Conservation (phyloP, 176 grass and related monocot genomes). For the Guadua angustifolia region DNA sequence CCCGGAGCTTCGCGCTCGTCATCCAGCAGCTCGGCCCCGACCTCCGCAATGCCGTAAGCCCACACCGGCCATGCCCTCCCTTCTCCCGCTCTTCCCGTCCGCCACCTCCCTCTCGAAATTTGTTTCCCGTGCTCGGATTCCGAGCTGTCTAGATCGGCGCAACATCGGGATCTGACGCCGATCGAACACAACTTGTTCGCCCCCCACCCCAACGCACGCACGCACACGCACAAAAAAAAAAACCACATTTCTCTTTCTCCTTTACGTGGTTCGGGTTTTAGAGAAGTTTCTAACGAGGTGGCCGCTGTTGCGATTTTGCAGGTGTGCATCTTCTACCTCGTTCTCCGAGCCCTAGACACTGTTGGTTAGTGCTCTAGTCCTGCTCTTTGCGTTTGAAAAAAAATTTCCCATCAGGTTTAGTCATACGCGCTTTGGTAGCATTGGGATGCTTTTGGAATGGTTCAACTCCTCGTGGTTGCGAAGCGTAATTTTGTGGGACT, state of each 20-base stretch:
- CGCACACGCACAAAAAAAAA: too few relatives aligned
- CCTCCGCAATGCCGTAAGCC: slow-evolving; percentile 82
- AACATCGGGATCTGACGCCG: background rate
- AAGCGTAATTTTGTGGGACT: background rate
- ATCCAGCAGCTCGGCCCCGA: slow-evolving; percentile 92
- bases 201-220: too few relatives aligned
- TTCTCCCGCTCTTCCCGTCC: background rate
- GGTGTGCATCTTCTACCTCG: slow-evolving; percentile 98
- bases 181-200: background rate
- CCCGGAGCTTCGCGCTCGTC: slow-evolving; percentile 95
- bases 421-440: slow-evolving; percentile 1
- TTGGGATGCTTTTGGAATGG: background rate
- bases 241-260: too few relatives aligned
- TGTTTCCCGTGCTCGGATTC: background rate
- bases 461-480: background rate
- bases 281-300: background rate
- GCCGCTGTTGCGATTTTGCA: slow-evolving; percentile 39
- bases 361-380: slow-evolving; percentile 56
- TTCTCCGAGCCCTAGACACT: slow-evolving; percentile 96
- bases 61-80: background rate
- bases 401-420: background rate
- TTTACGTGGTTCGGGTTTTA: background rate
- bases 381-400: background rate
- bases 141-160: background rate
- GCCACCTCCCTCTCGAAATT: background rate